A percentile compares a stretch with the other conserved stretches of the same genome.
Evolutionary conservation across 345 rosid species (phyloP).

Genomic region (Populus euphratica): DNA sequence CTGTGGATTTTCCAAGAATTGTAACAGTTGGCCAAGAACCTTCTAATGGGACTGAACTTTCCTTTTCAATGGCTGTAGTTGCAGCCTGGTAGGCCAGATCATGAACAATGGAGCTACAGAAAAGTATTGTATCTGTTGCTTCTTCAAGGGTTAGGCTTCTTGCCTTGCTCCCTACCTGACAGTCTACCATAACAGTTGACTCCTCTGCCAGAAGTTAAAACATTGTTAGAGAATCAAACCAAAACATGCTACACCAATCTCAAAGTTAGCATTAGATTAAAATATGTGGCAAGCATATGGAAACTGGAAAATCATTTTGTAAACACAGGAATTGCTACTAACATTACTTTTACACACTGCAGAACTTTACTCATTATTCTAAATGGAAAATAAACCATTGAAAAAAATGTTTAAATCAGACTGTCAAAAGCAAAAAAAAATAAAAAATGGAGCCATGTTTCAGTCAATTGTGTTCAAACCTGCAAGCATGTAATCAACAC

Average conservation of each 20-base stretch:
- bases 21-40: conserved; percentile 67
- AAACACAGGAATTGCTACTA: background rate
- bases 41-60: conserved; percentile 45
- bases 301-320: conserved; percentile 1
- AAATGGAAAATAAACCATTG: background rate
- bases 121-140: conserved; percentile 85
- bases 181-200: conserved; percentile 62
- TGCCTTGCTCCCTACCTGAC: conserved; percentile 52
- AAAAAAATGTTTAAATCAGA: background rate
- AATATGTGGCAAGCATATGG: conserved; percentile 4
- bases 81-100: conserved; percentile 85
- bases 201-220: conserved; percentile 48
- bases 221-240: conserved; percentile 21
- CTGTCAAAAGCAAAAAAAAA: background rate
- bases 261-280: conserved; percentile 16
- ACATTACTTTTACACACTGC: background rate
- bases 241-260: conserved; percentile 1
- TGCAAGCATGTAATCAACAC: background rate
- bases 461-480: background rate
- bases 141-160: conserved; percentile 95
- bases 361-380: background rate
- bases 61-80: conserved; percentile 67
- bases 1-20: conserved; percentile 57
- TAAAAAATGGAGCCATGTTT: background rate
- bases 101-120: conserved; percentile 93